phyloP scores from a whole-genome alignment of 495 filamentous ascomycete genomes.

The Penicillium silybi region DNA sequence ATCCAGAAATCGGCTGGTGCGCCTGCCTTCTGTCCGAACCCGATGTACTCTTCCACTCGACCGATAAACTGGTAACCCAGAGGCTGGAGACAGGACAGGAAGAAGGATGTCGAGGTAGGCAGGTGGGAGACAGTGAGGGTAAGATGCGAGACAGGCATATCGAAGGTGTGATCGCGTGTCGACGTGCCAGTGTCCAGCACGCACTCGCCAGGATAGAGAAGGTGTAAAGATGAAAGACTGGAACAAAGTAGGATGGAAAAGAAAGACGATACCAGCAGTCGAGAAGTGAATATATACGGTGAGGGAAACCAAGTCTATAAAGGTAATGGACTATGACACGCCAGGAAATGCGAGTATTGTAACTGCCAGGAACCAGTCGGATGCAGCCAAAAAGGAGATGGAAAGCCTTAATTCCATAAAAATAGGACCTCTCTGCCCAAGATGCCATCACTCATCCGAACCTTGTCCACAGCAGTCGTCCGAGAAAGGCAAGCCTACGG shows the following conservation, averaged over 20 bases:
- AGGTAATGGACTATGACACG: constrained; percentile 18
- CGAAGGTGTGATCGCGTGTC: constrained; percentile 11
- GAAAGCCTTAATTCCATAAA: background rate
- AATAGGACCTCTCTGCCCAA: constrained; percentile 1
- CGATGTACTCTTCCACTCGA: constrained; percentile 49
- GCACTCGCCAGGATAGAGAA: constrained; percentile 9
- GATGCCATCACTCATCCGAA: background rate
- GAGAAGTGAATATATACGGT: constrained; percentile 21
- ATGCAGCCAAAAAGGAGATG: background rate
- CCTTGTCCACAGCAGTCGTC: constrained; percentile 9
- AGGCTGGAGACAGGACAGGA: constrained; percentile 68
- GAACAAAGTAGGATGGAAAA: constrained; percentile 2
- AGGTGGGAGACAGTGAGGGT: constrained; percentile 69
- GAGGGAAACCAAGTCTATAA: constrained; percentile 15
- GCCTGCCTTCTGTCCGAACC: constrained; percentile 50
- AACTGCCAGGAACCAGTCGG: no score
- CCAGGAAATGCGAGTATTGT: no score
- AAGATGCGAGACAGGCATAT: constrained; percentile 58
- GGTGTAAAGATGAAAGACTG: constrained; percentile 22
- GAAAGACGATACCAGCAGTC: constrained; percentile 27
- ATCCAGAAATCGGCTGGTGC: constrained; percentile 57
- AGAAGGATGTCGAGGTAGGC: constrained; percentile 75
- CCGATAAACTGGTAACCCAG: constrained; percentile 69
- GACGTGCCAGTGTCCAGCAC: constrained; percentile 9
- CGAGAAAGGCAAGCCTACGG: constrained; percentile 14